Conservation (phyloP, 345 rosid genomes). For the Eucalyptus polyanthemos region DNA sequence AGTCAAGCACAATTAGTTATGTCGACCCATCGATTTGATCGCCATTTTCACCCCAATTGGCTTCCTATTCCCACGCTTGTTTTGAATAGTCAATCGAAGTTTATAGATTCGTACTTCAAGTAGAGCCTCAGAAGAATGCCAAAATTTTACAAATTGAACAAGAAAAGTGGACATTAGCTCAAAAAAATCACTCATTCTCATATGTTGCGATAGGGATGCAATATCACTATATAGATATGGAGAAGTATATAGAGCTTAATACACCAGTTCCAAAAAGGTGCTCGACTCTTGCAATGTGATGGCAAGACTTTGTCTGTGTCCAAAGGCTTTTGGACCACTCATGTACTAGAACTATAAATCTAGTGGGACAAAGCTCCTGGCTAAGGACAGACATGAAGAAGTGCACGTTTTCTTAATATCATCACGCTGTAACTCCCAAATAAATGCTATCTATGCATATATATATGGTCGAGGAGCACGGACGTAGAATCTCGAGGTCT, state of each 20-base stretch:
- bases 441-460: neutral
- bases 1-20: accelerated
- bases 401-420: neutral
- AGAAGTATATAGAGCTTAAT: neutral
- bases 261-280: accelerated
- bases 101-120: neutral
- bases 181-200: neutral
- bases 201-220: neutral
- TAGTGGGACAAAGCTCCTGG: neutral
- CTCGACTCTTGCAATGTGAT: neutral
- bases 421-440: neutral
- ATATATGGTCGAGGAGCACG: neutral
- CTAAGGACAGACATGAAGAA: neutral
- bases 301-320: neutral
- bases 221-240: neutral
- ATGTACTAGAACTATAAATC: neutral
- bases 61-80: neutral
- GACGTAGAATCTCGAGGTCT: too few relatives aligned
- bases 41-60: neutral
- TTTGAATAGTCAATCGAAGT: neutral
- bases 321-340: neutral
- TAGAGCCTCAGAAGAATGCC: neutral
- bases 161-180: neutral
- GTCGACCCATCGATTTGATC: neutral
- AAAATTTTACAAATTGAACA: neutral